These are phyloP conservation scores for Margaritispora aquatica DNA, from an alignment of 495 filamentous ascomycete species.

Conservation along the genomic window DNA sequence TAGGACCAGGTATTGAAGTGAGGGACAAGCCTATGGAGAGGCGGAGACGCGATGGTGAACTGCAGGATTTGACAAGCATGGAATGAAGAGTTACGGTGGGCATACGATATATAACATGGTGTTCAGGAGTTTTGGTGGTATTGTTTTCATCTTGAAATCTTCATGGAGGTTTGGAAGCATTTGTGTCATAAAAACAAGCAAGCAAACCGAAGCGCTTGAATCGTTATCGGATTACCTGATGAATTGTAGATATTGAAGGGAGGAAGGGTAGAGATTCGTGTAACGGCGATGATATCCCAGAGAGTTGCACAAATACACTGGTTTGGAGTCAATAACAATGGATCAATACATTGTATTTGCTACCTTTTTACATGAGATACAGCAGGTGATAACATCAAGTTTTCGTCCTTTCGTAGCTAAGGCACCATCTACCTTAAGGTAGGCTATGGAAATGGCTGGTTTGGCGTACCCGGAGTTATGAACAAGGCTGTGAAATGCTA, in stretches of 20 bases:
- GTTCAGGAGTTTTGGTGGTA: conserved; percentile 20
- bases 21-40: conserved; percentile 22
- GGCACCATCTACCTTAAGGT: too few relatives aligned
- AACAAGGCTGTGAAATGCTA: not conserved
- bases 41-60: conserved; percentile 26
- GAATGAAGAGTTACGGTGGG: conserved; percentile 31
- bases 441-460: too few relatives aligned
- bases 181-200: not conserved
- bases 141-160: not conserved
- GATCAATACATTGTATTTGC: too few relatives aligned
- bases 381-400: too few relatives aligned
- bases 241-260: not conserved
- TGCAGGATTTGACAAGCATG: conserved; percentile 41
- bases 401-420: too few relatives aligned
- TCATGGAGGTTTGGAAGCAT: not conserved
- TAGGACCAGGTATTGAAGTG: conserved; percentile 49
- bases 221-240: too few relatives aligned
- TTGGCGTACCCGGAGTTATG: not conserved
- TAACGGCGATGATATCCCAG: too few relatives aligned
- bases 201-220: not conserved
- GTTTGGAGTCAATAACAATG: too few relatives aligned
- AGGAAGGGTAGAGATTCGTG: too few relatives aligned
- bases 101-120: conserved; percentile 11
- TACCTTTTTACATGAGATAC: too few relatives aligned
- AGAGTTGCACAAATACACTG: too few relatives aligned